Percentiles rank a stretch among this genome's conserved stretches.
These are phyloP conservation scores for Grosmannia clavigera DNA, from an alignment of 2,329 filamentous ascomycete genomes.

Conservation along the genomic window DNA sequence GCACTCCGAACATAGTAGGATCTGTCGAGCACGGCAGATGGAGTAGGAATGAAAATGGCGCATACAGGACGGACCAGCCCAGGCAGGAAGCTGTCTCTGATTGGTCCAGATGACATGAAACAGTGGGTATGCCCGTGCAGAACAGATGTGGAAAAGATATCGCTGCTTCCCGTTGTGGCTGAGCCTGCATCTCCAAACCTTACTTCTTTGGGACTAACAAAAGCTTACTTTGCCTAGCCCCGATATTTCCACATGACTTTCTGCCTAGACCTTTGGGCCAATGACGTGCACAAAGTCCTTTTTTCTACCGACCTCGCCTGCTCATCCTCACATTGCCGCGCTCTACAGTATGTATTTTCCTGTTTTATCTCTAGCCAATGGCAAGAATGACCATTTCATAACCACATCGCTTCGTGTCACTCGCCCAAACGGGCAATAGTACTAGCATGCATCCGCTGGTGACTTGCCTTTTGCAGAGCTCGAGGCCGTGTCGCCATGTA, in stretches of 20 bases:
- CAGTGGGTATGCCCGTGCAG: neutral
- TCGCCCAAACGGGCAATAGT: neutral
- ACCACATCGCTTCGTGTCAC: neutral
- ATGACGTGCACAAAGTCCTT: neutral
- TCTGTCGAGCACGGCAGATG: too few species aligned
- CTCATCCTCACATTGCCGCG: neutral
- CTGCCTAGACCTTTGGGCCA: neutral
- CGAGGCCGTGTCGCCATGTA: neutral
- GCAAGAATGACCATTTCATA: neutral
- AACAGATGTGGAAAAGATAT: neutral
- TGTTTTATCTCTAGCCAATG: neutral
- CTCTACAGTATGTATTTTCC: too few species aligned
- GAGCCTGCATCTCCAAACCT: neutral
- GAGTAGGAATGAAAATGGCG: too few species aligned
- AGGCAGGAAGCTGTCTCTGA: neutral
- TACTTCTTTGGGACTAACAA: neutral
- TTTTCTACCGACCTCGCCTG: neutral
- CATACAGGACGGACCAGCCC: too few species aligned
- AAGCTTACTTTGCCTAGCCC: neutral
- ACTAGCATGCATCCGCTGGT: neutral
- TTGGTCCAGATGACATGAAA: neutral
- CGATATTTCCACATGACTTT: neutral
- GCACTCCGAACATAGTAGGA: constrained; percentile 7
- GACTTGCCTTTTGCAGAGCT: neutral
- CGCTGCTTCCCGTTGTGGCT: neutral